These are phyloP conservation scores for Luffa aegyptiaca DNA, from an alignment of 306 rosid genomes.

Conservation along the genomic window DNA sequence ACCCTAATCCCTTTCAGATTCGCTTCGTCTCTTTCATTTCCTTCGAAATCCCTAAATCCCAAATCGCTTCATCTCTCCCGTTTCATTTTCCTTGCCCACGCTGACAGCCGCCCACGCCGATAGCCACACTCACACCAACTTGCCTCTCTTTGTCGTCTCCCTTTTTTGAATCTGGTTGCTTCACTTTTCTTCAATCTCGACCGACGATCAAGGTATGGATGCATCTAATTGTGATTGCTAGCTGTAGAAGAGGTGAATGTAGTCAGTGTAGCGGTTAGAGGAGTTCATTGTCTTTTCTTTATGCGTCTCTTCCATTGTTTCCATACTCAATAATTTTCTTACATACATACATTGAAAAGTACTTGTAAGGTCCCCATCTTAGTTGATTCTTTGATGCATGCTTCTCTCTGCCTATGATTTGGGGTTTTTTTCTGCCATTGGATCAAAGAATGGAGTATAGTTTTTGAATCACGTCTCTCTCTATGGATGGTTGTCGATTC, in stretches of 20 bases:
- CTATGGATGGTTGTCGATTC: neutral
- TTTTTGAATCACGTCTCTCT: neutral
- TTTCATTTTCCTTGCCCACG: too few species aligned
- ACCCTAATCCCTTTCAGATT: too few species aligned
- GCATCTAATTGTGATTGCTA: constrained; percentile 9
- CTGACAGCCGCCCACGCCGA: too few species aligned
- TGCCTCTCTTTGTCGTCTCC: too few species aligned
- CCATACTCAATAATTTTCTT: constrained; percentile 2
- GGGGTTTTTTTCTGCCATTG: neutral
- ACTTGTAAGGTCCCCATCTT: neutral
- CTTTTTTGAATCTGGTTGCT: too few species aligned
- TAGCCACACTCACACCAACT: too few species aligned
- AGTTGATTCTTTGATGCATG: neutral
- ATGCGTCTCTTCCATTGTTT: constrained; percentile 4
- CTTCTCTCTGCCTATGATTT: neutral
- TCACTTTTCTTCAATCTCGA: too few species aligned
- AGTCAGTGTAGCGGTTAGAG: constrained; percentile 10
- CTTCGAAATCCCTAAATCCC: too few species aligned
- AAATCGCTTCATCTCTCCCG: too few species aligned
- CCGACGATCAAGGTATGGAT: too few species aligned
- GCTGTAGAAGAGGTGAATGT: constrained; percentile 10
- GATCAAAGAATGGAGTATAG: neutral
- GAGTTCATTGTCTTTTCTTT: neutral
- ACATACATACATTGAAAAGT: neutral
- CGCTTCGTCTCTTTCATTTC: too few species aligned